phyloP scores from a whole-genome alignment of 495 filamentous ascomycete genomes.

The Lineolata rhizophorae region DNA sequence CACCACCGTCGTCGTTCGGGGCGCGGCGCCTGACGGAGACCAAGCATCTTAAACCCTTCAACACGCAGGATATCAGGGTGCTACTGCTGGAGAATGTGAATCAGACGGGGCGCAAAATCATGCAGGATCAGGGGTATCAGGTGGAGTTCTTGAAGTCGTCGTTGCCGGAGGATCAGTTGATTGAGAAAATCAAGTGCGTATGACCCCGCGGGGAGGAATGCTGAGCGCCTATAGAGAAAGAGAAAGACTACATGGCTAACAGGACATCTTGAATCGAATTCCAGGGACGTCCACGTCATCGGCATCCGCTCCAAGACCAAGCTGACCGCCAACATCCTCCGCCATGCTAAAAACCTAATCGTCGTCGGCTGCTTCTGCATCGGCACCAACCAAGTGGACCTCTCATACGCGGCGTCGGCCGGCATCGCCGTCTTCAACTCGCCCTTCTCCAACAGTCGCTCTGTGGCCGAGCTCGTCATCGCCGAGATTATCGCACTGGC shows the following conservation, averaged over 20 bases:
- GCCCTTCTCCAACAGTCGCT: constrained; percentile 91
- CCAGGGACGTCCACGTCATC: constrained; percentile 86
- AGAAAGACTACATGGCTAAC: background rate
- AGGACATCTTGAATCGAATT: background rate
- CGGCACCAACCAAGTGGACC: constrained; percentile 94
- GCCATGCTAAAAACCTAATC: constrained; percentile 78
- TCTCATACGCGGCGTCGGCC: constrained; percentile 71
- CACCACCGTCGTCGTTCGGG: background rate
- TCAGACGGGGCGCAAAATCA: constrained; percentile 61
- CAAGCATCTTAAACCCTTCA: constrained; percentile 88
- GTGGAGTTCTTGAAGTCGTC: constrained; percentile 82
- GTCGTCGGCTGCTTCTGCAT: constrained; percentile 99
- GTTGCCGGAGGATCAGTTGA: constrained; percentile 76
- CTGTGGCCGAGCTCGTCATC: constrained; percentile 90
- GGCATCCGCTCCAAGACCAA: constrained; percentile 97
- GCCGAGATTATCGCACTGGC: constrained; percentile 81
- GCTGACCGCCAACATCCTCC: constrained; percentile 64
- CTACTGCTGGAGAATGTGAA: constrained; percentile 93
- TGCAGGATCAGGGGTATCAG: constrained; percentile 77
- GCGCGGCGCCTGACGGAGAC: constrained; percentile 14
- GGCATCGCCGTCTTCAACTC: constrained; percentile 99
- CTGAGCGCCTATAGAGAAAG: background rate
- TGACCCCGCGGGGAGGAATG: no score
- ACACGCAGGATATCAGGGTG: constrained; percentile 87
- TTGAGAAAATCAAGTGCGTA: constrained; percentile 75